A percentile compares a stretch with the other conserved stretches of the same genome.
phyloP scores from a whole-genome alignment of 75 land plant species.

The Cunninghamia lanceolata region DNA sequence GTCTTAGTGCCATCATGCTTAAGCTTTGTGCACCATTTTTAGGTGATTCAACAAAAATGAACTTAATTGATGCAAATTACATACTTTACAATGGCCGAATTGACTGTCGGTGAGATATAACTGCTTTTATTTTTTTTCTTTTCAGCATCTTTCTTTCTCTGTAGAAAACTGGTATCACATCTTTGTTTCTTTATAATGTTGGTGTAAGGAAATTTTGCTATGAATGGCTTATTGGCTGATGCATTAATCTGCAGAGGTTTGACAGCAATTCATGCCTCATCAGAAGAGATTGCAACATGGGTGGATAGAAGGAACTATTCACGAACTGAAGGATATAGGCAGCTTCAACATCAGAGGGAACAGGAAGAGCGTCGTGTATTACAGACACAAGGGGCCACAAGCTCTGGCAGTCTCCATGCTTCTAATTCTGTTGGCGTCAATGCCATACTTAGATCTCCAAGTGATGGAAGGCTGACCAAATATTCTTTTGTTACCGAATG shows the following conservation, averaged over 20 bases:
- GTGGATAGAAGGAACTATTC: conserved; percentile 46
- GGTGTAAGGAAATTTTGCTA: conserved; percentile 2
- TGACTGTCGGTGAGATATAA: conserved; percentile 58
- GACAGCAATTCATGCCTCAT: conserved; percentile 95
- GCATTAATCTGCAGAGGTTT: conserved; percentile 48
- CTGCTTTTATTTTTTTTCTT: neutral
- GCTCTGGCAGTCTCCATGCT: conserved; percentile 37
- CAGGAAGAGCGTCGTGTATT: conserved; percentile 48
- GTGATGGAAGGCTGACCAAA: conserved; percentile 22
- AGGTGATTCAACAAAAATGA: conserved; percentile 70
- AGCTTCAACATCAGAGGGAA: conserved; percentile 38
- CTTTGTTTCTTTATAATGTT: neutral
- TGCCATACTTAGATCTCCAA: conserved; percentile 12
- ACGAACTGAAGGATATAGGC: conserved; percentile 40
- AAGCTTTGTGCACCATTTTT: conserved; percentile 91
- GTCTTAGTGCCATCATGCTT: conserved; percentile 97
- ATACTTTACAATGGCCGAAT: conserved; percentile 61
- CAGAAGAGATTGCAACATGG: conserved; percentile 87
- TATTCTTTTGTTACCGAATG: conserved; percentile 93
- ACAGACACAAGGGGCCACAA: conserved; percentile 66
- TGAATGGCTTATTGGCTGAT: neutral
- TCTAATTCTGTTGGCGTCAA: conserved; percentile 12
- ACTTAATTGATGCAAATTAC: conserved; percentile 86
- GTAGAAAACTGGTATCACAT: neutral
- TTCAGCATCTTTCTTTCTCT: neutral